Base-by-base conservation (phyloP, 2,329 filamentous ascomycete species). In the Aureobasidium sp. region DNA sequence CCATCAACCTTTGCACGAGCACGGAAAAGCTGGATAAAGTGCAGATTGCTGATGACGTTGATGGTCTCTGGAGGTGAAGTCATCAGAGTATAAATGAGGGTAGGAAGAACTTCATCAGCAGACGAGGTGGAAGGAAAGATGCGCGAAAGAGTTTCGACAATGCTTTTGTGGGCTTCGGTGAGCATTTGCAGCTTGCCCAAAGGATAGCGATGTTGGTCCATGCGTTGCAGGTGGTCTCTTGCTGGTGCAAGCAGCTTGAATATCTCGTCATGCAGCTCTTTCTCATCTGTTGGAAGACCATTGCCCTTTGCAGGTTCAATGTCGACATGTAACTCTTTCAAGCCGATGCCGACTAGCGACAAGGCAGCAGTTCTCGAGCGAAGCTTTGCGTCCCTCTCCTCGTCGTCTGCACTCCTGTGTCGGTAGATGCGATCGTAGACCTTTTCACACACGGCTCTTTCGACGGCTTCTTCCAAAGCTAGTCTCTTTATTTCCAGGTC, bases 71-170 rank as follows among this genome's bases (percentile, higher is more conserved):
- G 89, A 0, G 91, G 88, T 48, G 92, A 87, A 2, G 91, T 97
- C 71, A 99, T 95, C 64, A 99, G 83, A 0, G 91, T 90, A 77
- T 96, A 99, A 65, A 99, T 99, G 65, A 99, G 82, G 74, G 96
- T 96, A 0, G 94, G 94, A 73, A 99, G 86, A 61, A 99, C 95
- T 75, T 97, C 94, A 71, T 99, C 94, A 2, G 94, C 94, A 0
- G 94, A 97, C 0, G 94, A 96, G 0, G 84, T 84, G 0, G 92
- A 84, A 9, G 85, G 83, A 61, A 87, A 82, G 22, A 87, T 76
- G 60, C 83, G 81, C 17, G 84, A 86, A 20, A 88, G 73, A 5
- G 91, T 92, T 73, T 97, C 93, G 53, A 99, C 94, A 66, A 99
- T 97, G 66, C 87, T 88, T 77, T 95, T 95, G 74, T 97, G 94